Conservation (phyloP, 1,284 basidiomycete genomes). For the Austroboletus novae-zelandiae region DNA sequence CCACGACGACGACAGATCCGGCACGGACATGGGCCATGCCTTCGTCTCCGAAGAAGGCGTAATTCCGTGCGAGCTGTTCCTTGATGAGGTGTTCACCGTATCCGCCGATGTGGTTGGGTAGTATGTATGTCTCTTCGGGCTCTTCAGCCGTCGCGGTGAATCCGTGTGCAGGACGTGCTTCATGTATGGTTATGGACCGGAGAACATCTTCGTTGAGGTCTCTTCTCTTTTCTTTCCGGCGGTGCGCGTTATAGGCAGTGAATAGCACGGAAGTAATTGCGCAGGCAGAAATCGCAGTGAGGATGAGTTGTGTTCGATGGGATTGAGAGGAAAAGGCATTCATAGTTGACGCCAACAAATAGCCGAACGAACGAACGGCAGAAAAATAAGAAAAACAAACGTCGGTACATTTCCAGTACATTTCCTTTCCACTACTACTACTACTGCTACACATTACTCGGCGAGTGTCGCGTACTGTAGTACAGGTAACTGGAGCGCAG, state of each 20-base stretch:
- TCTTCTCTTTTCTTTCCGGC: slow-evolving; percentile 46
- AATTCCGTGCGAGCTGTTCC: slow-evolving; percentile 91
- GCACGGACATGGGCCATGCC: slow-evolving; percentile 79
- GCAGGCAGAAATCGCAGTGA: slow-evolving; percentile 63
- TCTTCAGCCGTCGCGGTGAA: slow-evolving; percentile 6
- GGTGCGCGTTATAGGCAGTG: slow-evolving; percentile 53
- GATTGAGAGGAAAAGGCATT: slow-evolving; percentile 32
- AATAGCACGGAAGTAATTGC: slow-evolving; percentile 55
- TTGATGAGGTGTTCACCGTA: slow-evolving; percentile 78
- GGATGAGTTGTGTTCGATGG: slow-evolving; percentile 55
- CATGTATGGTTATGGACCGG: slow-evolving; percentile 44
- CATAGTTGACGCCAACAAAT: slow-evolving; percentile 14
- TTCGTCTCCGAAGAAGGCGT: slow-evolving; percentile 92
- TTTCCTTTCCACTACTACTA: too few species aligned
- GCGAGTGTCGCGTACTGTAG: not conserved
- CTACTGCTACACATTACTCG: too few species aligned
- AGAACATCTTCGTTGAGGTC: slow-evolving; percentile 57
- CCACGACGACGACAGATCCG: slow-evolving; percentile 84
- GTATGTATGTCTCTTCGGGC: slow-evolving; percentile 17
- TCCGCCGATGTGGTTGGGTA: slow-evolving; percentile 11
- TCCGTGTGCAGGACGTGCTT: slow-evolving; percentile 16
- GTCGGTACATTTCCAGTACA: too few species aligned
- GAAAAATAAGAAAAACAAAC: not conserved
- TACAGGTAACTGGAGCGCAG: slow-evolving; percentile 3
- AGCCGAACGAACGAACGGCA: not conserved